Evolutionary conservation across 176 grass and related monocot species (phyloP), one percentile per base, ranked within the genome.

Genomic region (Poa annua): DNA sequence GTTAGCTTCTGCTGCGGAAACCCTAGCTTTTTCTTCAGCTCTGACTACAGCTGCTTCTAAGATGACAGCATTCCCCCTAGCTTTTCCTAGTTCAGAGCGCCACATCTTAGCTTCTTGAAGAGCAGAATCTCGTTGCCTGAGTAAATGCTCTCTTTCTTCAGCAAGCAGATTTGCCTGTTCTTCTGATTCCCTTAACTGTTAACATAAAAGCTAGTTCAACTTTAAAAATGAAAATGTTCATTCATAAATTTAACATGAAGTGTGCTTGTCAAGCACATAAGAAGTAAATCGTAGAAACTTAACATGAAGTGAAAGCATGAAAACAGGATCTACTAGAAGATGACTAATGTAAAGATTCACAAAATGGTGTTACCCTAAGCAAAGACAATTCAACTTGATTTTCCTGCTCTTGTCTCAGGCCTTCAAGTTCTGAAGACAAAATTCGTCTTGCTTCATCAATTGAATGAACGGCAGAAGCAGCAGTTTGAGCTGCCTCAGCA

Each of bases 11-110:
- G 57, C 81, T 76, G 80, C 85, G 83, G 89, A 89, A 80, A 96
- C 83, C 71, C 87, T 93, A 85, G 85, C 85, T 78, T 86, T 99
- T 86, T 99, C 93, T 95, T 98, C 91, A 61, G 96, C 93, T 83
- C 96, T 93, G 33, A 95, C 76, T 66, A 90, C 92, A 74, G 96
- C 87, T 85, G 93, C 96, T 93, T 98, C 92, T 86, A 98, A 80
- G 81, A 96, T 85, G 57, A 98, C 89, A 57, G 91, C 96, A 87
- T 88, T 92, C 56, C 94, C 96, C 92, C 96, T 93, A 78, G 96
- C 96, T 90, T 98, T 95, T 84, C 93, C 91, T 67, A 98, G 83
- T 65, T 98, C 93, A 62, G 77, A 98, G 44, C 89, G 93, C 92
- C 93, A 93, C 59, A 93, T 80, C 38, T 96, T 83, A 78, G 86